Conservation (phyloP, 805 yeast species). For the Lipomyces oligophaga region DNA sequence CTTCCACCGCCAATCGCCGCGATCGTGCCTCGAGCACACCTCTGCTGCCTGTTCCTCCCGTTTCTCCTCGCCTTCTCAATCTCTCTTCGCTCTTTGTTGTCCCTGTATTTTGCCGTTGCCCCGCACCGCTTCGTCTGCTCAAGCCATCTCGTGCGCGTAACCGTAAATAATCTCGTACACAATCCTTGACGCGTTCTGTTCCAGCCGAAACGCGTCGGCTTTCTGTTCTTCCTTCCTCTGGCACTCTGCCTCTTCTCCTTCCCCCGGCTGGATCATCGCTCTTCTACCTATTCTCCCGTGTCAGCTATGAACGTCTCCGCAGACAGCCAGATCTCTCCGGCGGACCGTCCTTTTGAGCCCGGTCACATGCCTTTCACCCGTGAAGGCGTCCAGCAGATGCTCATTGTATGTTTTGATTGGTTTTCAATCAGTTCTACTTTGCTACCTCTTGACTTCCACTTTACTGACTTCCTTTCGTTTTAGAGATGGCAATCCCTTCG, state of each 20-base stretch:
- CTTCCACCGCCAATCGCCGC: too few species aligned
- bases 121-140: not conserved
- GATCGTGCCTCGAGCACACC: too few species aligned
- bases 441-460: not conserved
- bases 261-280: conserved; percentile 1
- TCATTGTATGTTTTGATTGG: conserved; percentile 9
- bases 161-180: too few species aligned
- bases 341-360: conserved; percentile 2
- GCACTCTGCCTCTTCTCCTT: conserved; percentile 3
- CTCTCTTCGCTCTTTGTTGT: not conserved
- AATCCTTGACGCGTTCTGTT: not conserved
- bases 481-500: conserved; percentile 58
- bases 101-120: not conserved
- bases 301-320: conserved; percentile 23
- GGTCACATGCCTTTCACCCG: conserved; percentile 21
- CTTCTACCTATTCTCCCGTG: not conserved
- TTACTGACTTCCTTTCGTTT: conserved; percentile 1
- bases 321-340: conserved; percentile 3
- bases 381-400: conserved; percentile 25
- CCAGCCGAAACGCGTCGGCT: not conserved
- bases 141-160: not conserved
- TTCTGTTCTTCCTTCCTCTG: not conserved
- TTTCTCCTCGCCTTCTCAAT: conserved; percentile 1
- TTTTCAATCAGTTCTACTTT: not conserved
- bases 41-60: not conserved